phyloP scores from a whole-genome alignment of 2,329 filamentous ascomycete species.

The Fusarium aywerte region DNA sequence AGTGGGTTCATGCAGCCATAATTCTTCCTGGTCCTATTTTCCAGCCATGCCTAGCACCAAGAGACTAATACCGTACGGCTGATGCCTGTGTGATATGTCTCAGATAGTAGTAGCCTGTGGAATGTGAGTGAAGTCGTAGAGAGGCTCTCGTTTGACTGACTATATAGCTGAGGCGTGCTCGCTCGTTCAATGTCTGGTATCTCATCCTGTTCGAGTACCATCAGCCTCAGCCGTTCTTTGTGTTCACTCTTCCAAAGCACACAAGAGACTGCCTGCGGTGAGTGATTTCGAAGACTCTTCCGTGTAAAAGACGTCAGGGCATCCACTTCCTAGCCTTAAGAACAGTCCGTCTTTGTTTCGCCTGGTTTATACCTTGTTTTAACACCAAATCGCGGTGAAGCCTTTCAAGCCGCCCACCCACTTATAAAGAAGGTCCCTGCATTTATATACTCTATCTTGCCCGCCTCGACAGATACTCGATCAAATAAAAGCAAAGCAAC shows the following conservation, averaged over 20 bases:
- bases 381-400: slow-evolving; percentile 34
- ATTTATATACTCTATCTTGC: slow-evolving; percentile 8
- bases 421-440: slow-evolving; percentile 26
- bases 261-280: slow-evolving; percentile 37
- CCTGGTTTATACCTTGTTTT: slow-evolving; percentile 33
- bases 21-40: slow-evolving; percentile 16
- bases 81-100: slow-evolving; percentile 36
- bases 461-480: slow-evolving; percentile 9
- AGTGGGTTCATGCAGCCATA: slow-evolving; percentile 31
- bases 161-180: slow-evolving; percentile 39
- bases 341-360: slow-evolving; percentile 37
- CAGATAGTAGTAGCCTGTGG: slow-evolving; percentile 25
- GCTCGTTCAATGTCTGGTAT: slow-evolving; percentile 9
- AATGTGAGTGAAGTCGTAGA: slow-evolving; percentile 21
- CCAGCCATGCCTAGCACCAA: neutral
- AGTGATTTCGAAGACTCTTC: slow-evolving; percentile 39
- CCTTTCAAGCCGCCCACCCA: slow-evolving; percentile 23
- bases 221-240: slow-evolving; percentile 28
- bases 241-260: slow-evolving; percentile 25
- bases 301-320: slow-evolving; percentile 34
- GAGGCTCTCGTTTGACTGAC: slow-evolving; percentile 14
- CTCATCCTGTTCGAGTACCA: slow-evolving; percentile 6
- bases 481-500: neutral
- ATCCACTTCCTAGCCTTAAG: slow-evolving; percentile 37
- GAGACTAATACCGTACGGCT: slow-evolving; percentile 18